Evolutionary conservation across 306 rosid species (phyloP), one percentile per base, ranked within the genome.

Genomic region (Cucurbita maxima): DNA sequence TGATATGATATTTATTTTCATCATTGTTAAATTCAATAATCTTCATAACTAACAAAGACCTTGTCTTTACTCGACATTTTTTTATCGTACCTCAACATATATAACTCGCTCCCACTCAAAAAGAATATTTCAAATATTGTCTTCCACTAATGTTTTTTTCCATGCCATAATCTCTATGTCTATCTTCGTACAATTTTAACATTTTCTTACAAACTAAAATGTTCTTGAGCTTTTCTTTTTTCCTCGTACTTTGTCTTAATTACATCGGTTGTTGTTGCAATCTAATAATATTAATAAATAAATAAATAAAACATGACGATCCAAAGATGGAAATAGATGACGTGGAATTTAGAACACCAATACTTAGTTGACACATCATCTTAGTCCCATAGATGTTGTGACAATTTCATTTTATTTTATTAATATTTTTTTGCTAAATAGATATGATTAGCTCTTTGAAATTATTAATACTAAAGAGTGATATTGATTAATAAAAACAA

Each of bases 121-220:
- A n/a, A 44, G 55, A 45, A 67, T 67, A 67, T 67, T 67, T 67
- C 38, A 44, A 63, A 41, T 41, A 51, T 63, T 63, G 71, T 63
- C 71, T 41, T n/a, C 52, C n/a, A 10, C 40, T 15, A 7, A 9
- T 36, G 3, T 48, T 5, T 11, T 20, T 44, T 45, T 44, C 72
- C 3, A 18, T 67, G 18, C 19, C 73, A 48, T 69, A 45, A 69
- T 69, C 58, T 69, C 73, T 14, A 25, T 69, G 73, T 69, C 73
- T 69, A 48, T 47, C 55, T 47, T 69, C 41, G 73, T 69, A 69
- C 73, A 69, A 5, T 69, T 67, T 69, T 69, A 25, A 69, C 73
- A 69, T 47, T 69, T 45, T 48, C 5, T 48, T 3, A 4, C 22
- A 36, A 67, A 44, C 54, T 47, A 68, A 68, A 68, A 13, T 48